phyloP scores from a whole-genome alignment of 352 stramenopile genomes.

The Pythium chondricola region DNA sequence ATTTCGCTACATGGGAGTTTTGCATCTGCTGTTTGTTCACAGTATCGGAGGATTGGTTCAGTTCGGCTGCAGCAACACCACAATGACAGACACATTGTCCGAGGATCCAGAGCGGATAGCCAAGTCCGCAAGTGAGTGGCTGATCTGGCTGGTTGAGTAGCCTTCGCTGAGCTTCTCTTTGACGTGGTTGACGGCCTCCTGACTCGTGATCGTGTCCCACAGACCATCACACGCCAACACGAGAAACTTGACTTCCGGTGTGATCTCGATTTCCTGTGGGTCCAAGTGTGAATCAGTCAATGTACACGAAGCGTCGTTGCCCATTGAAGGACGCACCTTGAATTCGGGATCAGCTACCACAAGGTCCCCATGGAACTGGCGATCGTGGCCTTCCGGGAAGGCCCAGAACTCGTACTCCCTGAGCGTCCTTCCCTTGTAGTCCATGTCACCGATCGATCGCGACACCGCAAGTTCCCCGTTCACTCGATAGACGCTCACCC shows the following conservation, averaged over 20 bases:
- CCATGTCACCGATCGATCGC: slow-evolving; percentile 88
- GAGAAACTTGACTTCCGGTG: slow-evolving; percentile 87
- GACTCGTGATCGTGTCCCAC: slow-evolving; percentile 91
- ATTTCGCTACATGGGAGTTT: slow-evolving; percentile 14
- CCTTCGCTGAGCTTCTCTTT: slow-evolving; percentile 59
- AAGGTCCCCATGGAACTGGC: slow-evolving; percentile 79
- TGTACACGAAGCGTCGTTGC: too few species aligned
- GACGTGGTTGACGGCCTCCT: slow-evolving; percentile 87
- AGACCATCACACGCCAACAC: slow-evolving; percentile 90
- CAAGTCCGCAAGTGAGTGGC: slow-evolving; percentile 77
- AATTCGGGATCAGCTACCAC: slow-evolving; percentile 84
- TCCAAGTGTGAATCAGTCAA: too few species aligned
- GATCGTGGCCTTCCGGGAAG: slow-evolving; percentile 75
- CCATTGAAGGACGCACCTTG: too few species aligned
- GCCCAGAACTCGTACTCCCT: slow-evolving; percentile 79
- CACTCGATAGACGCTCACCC: slow-evolving; percentile 83
- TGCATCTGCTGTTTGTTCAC: too few species aligned
- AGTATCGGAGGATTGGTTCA: too few species aligned
- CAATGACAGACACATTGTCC: slow-evolving; percentile 86
- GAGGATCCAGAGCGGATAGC: slow-evolving; percentile 82
- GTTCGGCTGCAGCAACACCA: slow-evolving; percentile 61
- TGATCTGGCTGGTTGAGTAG: slow-evolving; percentile 69
- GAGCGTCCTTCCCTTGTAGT: slow-evolving; percentile 83
- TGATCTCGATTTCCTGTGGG: slow-evolving; percentile 85
- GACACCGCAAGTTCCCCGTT: slow-evolving; percentile 92